Base-by-base conservation (phyloP, 2,329 filamentous ascomycete species). In the Exserohilum turcica region DNA sequence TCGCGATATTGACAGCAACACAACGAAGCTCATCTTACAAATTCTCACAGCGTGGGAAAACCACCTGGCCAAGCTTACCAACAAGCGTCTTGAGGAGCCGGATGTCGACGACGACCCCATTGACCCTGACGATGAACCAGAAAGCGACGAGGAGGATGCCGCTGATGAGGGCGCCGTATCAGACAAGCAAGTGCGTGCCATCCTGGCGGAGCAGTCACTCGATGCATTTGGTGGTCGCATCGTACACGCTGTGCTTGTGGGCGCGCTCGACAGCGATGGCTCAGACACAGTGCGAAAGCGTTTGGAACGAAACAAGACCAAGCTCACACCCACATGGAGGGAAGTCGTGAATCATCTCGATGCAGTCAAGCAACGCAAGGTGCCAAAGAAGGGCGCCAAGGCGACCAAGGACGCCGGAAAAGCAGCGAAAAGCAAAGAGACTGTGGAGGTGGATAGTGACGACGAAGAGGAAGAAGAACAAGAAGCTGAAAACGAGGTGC, bases 141-240 rank as follows among this genome's bases (percentile, higher is more conserved):
- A 72, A 31, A 80, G 84, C 24, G 79, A 82, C 2, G 85, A 86
- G 52, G 87, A 86, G 21, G 79, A 81, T 21, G 74, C 70, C 2
- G 72, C 72, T 24, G 61, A 69, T 32, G 71, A 74, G 2, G 65
- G 70, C 5, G 60, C 37, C 78, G 82, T 27, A 16, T 69, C 84
- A 36, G 79, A 84, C 27, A 80, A 81, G 47, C 80, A 82, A 65
- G 79, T 89, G 66, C 82, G 84, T 52, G 84, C 86, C 51, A 82
- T 97, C 29, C 82, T 92, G 53, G 86, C 91, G 0, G 94, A 97
- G 74, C 89, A 93, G 70, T 85, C 87, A 16, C 82, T 97, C 0
- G 97, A 93, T 74, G 89, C 93, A 65, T 80, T 97, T 21, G 87
- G 92, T 0, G 88, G 86, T 57, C 95, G 94, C 71, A 84, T 96